Base-by-base conservation (phyloP, 805 yeast species). In the Allodekkera sacchari region DNA sequence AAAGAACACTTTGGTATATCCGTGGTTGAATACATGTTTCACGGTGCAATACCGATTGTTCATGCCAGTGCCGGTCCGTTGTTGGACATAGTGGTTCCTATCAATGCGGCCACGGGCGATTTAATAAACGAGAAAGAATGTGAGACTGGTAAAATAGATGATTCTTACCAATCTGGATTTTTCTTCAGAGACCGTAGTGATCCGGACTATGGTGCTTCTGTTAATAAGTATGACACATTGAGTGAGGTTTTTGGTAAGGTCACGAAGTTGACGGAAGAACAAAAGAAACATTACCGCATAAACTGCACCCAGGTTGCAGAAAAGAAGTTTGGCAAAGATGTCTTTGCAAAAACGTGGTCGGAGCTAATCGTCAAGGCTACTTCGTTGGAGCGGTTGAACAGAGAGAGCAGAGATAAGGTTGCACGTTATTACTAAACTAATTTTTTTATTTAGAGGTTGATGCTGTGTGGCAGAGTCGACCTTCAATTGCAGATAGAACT, bases 1-100 rank as follows among this genome's bases (percentile, higher is more conserved):
- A 92, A 92, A 57, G 99, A 92, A 61, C 99, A 92, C 61, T 92
- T 92, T 55, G 99, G 99, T 13, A 92, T 92, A 47, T 89, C 95
- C 1, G 89, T 92, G 5, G 98, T 92, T 6, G 99, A 92, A 55
- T 84, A 87, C 52, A 64, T 83, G 60, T 78, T 89, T 2, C 71
- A 82, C 33, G 97, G 96, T 0, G 67, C 81, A 18, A 73, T 92
- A 12, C 96, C 98, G 1, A 60, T 92, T 3, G 92, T 77, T 3
- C 97, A 94, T 57, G 94, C 94, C 4, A 81, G 94, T 32, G 98
- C 96, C 0, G 99, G 99, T 1, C 99, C 99, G 7, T 65, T 72
- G 25, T 61, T 77, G 34, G 99, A 92, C 55, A 92, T 92, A 37
- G 92, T 83, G 9, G 71, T 74, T 4, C 73, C 75, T 7, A 64